These are phyloP conservation scores for Sporothrix protearum DNA, from an alignment of 2,329 filamentous ascomycete species.

Conservation along the genomic window DNA sequence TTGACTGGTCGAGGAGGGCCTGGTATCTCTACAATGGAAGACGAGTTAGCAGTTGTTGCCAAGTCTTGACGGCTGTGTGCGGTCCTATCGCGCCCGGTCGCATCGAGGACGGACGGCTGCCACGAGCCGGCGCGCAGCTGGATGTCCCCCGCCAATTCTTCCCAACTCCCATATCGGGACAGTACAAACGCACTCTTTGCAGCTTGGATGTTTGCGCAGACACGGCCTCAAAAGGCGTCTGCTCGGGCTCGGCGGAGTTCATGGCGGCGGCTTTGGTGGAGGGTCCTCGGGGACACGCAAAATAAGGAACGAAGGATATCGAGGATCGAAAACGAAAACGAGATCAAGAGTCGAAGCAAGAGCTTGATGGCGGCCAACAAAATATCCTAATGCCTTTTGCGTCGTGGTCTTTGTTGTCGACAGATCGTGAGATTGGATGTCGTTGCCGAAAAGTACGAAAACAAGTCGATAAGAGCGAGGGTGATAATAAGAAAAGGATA, in stretches of 20 bases:
- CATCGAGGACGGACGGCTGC: background rate
- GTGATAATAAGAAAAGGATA: background rate
- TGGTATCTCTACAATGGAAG: slow-evolving; percentile 71
- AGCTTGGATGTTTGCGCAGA: slow-evolving; percentile 76
- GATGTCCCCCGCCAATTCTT: background rate
- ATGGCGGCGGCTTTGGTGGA: slow-evolving; percentile 46
- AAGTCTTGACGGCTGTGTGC: background rate
- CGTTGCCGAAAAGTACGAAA: background rate
- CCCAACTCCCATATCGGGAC: background rate
- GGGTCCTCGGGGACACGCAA: background rate
- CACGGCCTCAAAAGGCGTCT: slow-evolving; percentile 88
- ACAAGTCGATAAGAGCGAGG: background rate
- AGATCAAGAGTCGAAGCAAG: background rate
- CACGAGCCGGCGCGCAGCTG: background rate
- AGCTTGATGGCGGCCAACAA: slow-evolving; percentile 14
- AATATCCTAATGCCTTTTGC: background rate
- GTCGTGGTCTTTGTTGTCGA: background rate
- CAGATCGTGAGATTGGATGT: background rate
- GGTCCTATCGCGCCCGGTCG: background rate
- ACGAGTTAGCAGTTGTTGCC: background rate
- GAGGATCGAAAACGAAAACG: background rate
- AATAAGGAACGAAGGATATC: background rate
- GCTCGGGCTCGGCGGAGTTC: slow-evolving; percentile 83
- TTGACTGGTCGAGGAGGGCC: slow-evolving; percentile 88
- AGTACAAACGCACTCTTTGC: slow-evolving; percentile 53